Evolutionary conservation across 192 early-diverging fungal species (phyloP), one percentile per base, ranked within the genome.

Genomic region (Pilaira anomala): DNA sequence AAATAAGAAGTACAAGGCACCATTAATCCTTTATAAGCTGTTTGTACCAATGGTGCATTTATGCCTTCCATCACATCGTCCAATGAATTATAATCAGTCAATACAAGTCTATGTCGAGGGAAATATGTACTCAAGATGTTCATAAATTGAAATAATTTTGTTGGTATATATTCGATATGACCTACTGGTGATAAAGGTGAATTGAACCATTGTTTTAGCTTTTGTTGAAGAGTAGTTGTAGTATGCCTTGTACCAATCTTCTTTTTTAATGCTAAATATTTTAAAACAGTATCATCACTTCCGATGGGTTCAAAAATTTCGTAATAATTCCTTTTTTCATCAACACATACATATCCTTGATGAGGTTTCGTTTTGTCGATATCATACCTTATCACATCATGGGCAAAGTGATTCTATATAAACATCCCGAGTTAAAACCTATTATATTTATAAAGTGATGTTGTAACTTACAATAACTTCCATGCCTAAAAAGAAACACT

Each of bases 401-500:
- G 97, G 2, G 97, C 83, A 74, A 98, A 92, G 65, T 98, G 97
- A 76, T 97, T 94, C 89, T 91, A 39, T 42, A 3, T 16, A 60
- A 18, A 45, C 22, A 58, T n/a, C n/a, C n/a, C n/a, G n/a, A n/a
- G n/a, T n/a, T n/a, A n/a, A n/a, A n/a, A n/a, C n/a, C n/a, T n/a
- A n/a, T n/a, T n/a, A n/a, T n/a, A n/a, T n/a, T n/a, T n/a, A n/a
- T n/a, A n/a, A n/a, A n/a, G n/a, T n/a, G n/a, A n/a, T n/a, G n/a
- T n/a, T n/a, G n/a, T n/a, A n/a, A 82, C 80, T 65, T 75, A 91
- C 89, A 69, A 97, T 82, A 44, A 96, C 93, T 74, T 99, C 95
- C 91, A 95, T 93, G 7, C 91, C 95, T 12, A 99, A 78, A 66
- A 99, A 87, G 72, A 92, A 98, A 66, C 95, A 97, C 19, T 84